phyloP scores from a whole-genome alignment of 1,284 basidiomycete genomes.

The Ceratobasidium sp. region DNA sequence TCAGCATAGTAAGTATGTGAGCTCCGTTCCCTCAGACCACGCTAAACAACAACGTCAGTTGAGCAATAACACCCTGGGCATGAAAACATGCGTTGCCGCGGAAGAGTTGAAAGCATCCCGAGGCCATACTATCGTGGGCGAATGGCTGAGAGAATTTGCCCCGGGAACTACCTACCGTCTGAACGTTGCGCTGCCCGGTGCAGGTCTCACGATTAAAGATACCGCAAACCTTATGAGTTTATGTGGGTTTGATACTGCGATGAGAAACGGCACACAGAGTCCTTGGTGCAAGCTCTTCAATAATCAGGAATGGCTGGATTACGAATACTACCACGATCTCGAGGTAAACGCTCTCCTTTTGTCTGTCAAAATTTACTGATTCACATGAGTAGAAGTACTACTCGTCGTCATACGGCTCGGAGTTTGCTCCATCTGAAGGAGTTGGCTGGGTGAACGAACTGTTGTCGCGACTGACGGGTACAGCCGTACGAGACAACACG shows the following conservation, averaged over 20 bases:
- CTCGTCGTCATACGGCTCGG: conserved; percentile 30
- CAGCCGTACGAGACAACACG: conserved; percentile 46
- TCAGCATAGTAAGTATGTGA: conserved; percentile 13
- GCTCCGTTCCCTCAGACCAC: conserved; percentile 10
- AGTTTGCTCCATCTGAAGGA: conserved; percentile 36
- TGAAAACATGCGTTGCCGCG: conserved; percentile 69
- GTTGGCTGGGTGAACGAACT: conserved; percentile 55
- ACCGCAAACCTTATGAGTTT: conserved; percentile 69
- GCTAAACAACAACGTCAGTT: conserved; percentile 42
- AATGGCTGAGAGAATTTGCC: conserved; percentile 64
- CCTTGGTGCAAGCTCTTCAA: conserved; percentile 75
- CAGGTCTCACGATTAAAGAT: conserved; percentile 64
- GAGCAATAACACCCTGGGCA: conserved; percentile 77
- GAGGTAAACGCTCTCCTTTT: conserved; percentile 58
- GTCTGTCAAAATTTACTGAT: conserved; percentile 1
- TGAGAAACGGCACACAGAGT: conserved; percentile 57
- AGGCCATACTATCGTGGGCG: conserved; percentile 37
- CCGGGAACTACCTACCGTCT: conserved; percentile 65
- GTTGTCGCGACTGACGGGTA: conserved; percentile 51
- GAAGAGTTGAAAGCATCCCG: conserved; percentile 42
- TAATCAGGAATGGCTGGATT: conserved; percentile 62
- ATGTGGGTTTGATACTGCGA: conserved; percentile 77
- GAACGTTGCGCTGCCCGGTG: conserved; percentile 62
- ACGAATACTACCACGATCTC: conserved; percentile 75
- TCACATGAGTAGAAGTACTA: conserved; percentile 32